A percentile compares a stretch with the other conserved stretches of the same genome.
These are phyloP conservation scores for Suillus decipiens DNA, from an alignment of 768 basidiomycete species.

Conservation along the genomic window DNA sequence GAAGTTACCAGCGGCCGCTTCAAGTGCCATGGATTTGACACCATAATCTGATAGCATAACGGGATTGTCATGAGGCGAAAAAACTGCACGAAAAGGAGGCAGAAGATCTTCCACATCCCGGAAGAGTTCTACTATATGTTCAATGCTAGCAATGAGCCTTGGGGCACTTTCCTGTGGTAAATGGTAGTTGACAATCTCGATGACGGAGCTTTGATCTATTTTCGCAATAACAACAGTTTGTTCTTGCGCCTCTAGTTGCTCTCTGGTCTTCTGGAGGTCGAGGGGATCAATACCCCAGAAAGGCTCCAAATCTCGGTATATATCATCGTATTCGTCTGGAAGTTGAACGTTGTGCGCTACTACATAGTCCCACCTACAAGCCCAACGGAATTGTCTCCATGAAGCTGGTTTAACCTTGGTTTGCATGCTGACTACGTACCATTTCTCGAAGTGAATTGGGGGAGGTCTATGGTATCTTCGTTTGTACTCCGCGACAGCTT, in stretches of 20 bases:
- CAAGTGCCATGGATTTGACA: conserved; percentile 21
- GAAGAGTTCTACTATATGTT: conserved; percentile 25
- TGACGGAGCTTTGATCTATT: neutral
- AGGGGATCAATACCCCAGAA: conserved; percentile 39
- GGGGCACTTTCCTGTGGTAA: conserved; percentile 9
- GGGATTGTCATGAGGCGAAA: conserved; percentile 34
- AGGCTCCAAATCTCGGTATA: conserved; percentile 37
- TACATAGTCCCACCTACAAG: conserved; percentile 43
- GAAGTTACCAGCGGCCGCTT: conserved; percentile 30
- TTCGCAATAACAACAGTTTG: conserved; percentile 31
- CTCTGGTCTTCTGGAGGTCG: conserved; percentile 22
- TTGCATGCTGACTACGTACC: conserved; percentile 28
- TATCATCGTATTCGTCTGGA: conserved; percentile 51
- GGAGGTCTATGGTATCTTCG: conserved; percentile 37
- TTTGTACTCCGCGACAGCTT: conserved; percentile 42
- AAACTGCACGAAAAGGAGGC: conserved; percentile 33
- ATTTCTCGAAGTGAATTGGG: conserved; percentile 44
- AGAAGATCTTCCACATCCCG: conserved; percentile 29
- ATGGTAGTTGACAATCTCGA: conserved; percentile 21
- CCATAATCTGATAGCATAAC: conserved; percentile 28
- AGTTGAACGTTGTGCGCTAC: conserved; percentile 39
- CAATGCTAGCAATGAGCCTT: conserved; percentile 5
- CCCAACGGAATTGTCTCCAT: neutral
- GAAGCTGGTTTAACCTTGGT: neutral
- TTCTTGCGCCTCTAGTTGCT: conserved; percentile 19